These are phyloP conservation scores for Tulasnella sp. DNA, from an alignment of 768 basidiomycete species.

Conservation along the genomic window DNA sequence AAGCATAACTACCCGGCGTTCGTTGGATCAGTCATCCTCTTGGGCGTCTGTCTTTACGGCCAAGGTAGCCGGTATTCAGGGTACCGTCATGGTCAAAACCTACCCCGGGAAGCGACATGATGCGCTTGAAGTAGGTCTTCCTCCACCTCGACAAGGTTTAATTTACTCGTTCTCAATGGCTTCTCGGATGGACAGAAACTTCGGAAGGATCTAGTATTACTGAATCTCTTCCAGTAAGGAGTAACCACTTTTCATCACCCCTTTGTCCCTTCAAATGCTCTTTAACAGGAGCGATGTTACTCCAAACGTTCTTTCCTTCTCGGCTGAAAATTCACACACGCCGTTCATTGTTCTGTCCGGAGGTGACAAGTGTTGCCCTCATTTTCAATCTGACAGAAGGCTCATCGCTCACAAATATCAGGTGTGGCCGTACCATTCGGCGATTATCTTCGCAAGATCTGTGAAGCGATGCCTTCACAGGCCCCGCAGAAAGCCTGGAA, in stretches of 20 bases:
- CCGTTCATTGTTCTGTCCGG: not conserved
- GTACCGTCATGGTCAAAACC: not conserved
- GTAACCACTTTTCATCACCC: not conserved
- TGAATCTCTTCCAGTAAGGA: not conserved
- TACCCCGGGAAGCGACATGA: not conserved
- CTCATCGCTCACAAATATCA: not conserved
- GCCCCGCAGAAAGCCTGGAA: not conserved
- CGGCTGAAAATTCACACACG: not conserved
- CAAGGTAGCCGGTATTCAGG: not conserved
- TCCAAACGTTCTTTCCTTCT: not conserved
- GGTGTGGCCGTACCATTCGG: not conserved
- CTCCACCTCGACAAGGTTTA: not conserved
- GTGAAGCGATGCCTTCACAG: not conserved
- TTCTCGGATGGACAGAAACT: not conserved
- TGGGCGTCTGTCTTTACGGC: constrained; percentile 3
- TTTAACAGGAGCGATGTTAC: not conserved
- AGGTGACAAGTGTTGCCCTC: not conserved
- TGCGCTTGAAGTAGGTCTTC: not conserved
- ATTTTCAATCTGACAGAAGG: not conserved
- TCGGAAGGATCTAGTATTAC: not conserved
- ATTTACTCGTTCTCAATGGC: not conserved
- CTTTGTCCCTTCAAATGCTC: not conserved
- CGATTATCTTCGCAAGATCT: not conserved
- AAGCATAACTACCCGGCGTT: not conserved
- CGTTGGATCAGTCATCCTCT: not conserved